Evolutionary conservation across 306 rosid genomes (phyloP).

Genomic region (Styphnolobium japonicum): DNA sequence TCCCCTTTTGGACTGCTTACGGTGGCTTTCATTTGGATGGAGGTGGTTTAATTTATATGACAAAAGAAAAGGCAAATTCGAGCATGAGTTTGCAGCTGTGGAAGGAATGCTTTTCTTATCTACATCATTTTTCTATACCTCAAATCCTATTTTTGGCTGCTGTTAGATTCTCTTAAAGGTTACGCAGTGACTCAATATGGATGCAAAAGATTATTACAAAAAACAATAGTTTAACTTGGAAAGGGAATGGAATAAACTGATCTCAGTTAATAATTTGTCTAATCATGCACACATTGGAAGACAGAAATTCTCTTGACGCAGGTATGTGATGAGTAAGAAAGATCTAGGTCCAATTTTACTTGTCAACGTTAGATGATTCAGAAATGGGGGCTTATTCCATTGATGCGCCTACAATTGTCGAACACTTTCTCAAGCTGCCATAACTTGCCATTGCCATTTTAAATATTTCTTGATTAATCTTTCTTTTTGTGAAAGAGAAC

Average conservation of each 20-base stretch:
- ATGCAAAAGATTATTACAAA: constrained; percentile 3
- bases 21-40: constrained; percentile 48
- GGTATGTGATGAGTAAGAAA: constrained; percentile 20
- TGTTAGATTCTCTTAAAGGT: constrained; percentile 53
- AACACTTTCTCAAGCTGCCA: constrained; percentile 5
- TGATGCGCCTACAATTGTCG: background rate
- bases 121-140: constrained; percentile 17
- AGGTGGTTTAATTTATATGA: background rate
- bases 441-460: background rate
- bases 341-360: background rate
- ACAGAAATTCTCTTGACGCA: background rate
- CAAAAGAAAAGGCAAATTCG: constrained; percentile 15
- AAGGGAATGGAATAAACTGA: constrained; percentile 21
- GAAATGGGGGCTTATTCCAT: constrained; percentile 13
- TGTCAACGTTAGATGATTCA: constrained; percentile 7
- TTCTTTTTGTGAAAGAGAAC: background rate
- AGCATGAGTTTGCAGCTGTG: constrained; percentile 26
- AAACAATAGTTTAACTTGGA: background rate
- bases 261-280: constrained; percentile 26
- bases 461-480: background rate
- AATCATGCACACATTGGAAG: constrained; percentile 10
- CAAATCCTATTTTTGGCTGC: constrained; percentile 27
- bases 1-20: constrained; percentile 64
- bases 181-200: constrained; percentile 33
- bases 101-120: constrained; percentile 32